phyloP scores from a whole-genome alignment of 805 yeast species.

The Candida cerambycidarum region DNA sequence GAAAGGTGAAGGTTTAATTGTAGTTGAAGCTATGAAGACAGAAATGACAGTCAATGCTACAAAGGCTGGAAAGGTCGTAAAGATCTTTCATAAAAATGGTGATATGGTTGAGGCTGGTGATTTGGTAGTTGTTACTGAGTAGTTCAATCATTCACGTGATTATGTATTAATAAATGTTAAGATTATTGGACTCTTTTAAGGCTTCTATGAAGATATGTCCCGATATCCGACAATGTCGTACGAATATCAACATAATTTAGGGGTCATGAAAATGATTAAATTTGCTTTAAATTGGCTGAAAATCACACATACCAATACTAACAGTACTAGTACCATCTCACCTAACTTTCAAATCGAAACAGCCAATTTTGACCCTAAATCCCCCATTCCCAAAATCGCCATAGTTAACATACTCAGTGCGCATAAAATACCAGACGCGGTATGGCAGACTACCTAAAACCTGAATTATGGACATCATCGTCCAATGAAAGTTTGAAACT shows the following conservation, averaged over 20 bases:
- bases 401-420: neutral
- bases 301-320: no score
- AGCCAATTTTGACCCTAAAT: no score
- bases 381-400: no score
- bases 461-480: slow-evolving; percentile 73
- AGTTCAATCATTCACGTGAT: neutral
- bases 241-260: no score
- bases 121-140: slow-evolving; percentile 77
- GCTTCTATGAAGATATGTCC: no score
- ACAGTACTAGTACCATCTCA: no score
- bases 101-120: slow-evolving; percentile 98
- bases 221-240: no score
- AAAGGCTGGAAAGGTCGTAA: slow-evolving; percentile 65
- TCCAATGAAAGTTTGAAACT: slow-evolving; percentile 68
- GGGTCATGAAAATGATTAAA: no score
- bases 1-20: slow-evolving; percentile 76
- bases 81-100: slow-evolving; percentile 78
- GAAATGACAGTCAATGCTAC: slow-evolving; percentile 88
- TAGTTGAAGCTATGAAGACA: slow-evolving; percentile 98
- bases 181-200: neutral
- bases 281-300: no score
- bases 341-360: no score
- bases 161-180: neutral
- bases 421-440: neutral
- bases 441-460: slow-evolving; percentile 38